These are phyloP conservation scores for Rhazya stricta DNA, from an alignment of 257 asterid genomes.

Conservation along the genomic window DNA sequence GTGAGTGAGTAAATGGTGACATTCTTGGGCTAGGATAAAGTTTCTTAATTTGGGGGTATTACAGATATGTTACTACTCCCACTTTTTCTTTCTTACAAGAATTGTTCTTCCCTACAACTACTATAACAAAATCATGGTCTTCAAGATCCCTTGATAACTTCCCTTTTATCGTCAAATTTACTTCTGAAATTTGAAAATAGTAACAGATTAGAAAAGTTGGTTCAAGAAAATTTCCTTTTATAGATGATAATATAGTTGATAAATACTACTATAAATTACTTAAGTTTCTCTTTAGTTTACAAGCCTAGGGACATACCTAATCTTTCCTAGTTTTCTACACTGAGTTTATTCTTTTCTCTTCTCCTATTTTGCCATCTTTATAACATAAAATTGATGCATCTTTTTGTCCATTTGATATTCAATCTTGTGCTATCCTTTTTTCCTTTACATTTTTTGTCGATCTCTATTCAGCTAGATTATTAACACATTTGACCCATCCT, in stretches of 20 bases:
- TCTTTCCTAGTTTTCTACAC: not conserved
- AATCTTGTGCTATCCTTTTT: not conserved
- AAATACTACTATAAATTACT: not conserved
- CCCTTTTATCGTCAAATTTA: not conserved
- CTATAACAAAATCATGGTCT: not conserved
- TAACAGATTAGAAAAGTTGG: not conserved
- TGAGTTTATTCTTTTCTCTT: not conserved
- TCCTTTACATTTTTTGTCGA: not conserved
- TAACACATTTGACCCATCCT: slow-evolving; percentile 20
- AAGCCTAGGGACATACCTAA: slow-evolving; percentile 9
- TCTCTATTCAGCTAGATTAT: not conserved
- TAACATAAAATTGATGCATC: not conserved
- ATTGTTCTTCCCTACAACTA: not conserved
- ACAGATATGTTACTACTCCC: too few species aligned
- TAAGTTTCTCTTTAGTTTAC: not conserved
- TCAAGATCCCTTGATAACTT: not conserved
- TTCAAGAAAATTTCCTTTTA: not conserved
- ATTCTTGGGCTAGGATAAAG: too few species aligned
- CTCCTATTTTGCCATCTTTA: not conserved
- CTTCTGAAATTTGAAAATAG: too few species aligned
- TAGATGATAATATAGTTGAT: not conserved
- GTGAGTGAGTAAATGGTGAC: too few species aligned
- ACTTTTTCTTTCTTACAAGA: not conserved
- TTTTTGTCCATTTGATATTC: not conserved
- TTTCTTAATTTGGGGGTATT: too few species aligned